Evolutionary conservation across 495 filamentous ascomycete genomes (phyloP).

Genomic region (Tuber calosporum): DNA sequence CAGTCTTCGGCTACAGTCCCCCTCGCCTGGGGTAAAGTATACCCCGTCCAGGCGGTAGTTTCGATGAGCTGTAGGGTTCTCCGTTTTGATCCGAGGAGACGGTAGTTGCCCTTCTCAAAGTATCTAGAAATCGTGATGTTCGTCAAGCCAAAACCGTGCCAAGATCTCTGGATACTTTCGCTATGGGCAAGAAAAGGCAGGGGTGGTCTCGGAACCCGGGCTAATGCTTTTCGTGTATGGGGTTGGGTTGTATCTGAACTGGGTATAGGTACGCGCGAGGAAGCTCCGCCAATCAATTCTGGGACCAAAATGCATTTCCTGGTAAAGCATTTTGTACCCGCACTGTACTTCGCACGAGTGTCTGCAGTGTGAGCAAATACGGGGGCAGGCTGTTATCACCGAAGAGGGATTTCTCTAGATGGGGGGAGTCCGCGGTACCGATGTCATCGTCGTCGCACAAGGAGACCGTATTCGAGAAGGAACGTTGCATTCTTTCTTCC

Average conservation of each 20-base stretch:
- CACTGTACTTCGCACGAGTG: too few species aligned
- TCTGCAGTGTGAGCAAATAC: too few species aligned
- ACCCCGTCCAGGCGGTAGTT: neutral
- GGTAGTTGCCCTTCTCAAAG: neutral
- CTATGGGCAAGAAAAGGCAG: neutral
- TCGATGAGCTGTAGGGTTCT: neutral
- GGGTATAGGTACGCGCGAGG: neutral
- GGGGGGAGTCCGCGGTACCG: too few species aligned
- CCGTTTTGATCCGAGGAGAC: neutral
- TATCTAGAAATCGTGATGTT: neutral
- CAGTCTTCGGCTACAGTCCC: too few species aligned
- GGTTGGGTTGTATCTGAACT: neutral
- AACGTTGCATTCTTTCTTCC: too few species aligned
- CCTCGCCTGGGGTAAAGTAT: neutral
- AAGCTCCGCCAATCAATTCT: too few species aligned
- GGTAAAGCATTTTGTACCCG: too few species aligned
- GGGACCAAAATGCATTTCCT: too few species aligned
- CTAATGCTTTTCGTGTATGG: neutral
- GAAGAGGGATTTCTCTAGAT: too few species aligned
- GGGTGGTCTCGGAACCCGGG: neutral
- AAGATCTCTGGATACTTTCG: neutral
- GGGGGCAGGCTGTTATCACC: too few species aligned
- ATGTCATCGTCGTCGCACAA: too few species aligned
- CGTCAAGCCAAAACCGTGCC: neutral
- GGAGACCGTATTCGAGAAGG: too few species aligned